Evolutionary conservation across 106 monocot species (phyloP).

Genomic region (Posidonia australis): DNA sequence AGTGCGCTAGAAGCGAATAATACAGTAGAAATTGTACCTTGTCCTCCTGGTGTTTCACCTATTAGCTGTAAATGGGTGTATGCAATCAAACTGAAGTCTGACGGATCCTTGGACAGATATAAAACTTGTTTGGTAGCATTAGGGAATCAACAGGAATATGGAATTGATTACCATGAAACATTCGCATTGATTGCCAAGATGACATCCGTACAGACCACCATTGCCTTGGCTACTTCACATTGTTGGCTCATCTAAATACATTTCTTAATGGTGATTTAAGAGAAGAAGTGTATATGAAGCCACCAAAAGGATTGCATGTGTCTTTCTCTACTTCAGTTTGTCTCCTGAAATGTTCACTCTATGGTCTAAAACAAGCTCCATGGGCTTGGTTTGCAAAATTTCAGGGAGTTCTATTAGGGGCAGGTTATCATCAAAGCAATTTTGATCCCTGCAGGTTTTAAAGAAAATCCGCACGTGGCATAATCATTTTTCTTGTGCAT

Average conservation of each 20-base stretch:
- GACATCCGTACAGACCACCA: not conserved
- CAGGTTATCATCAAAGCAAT: not conserved
- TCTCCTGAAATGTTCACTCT: not conserved
- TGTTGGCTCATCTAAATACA: not conserved
- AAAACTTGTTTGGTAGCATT: not conserved
- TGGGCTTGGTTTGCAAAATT: constrained; percentile 7
- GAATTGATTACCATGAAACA: not conserved
- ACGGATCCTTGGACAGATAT: not conserved
- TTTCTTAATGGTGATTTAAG: constrained; percentile 5
- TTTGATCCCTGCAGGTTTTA: constrained; percentile 5
- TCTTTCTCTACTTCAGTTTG: not conserved
- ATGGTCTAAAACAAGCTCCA: constrained; percentile 7
- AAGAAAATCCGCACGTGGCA: not conserved
- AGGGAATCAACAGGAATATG: not conserved
- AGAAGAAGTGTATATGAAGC: constrained; percentile 5
- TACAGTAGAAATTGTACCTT: not conserved
- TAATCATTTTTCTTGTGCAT: not conserved
- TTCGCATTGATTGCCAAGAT: not conserved
- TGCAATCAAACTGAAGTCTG: no score
- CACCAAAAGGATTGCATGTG: not conserved
- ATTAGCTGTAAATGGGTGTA: not conserved
- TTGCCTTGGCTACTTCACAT: not conserved
- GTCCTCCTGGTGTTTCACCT: not conserved
- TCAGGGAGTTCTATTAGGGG: not conserved
- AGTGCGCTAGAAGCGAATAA: not conserved